Conservation (phyloP, 83 land plant species). For the Thuja plicata region DNA sequence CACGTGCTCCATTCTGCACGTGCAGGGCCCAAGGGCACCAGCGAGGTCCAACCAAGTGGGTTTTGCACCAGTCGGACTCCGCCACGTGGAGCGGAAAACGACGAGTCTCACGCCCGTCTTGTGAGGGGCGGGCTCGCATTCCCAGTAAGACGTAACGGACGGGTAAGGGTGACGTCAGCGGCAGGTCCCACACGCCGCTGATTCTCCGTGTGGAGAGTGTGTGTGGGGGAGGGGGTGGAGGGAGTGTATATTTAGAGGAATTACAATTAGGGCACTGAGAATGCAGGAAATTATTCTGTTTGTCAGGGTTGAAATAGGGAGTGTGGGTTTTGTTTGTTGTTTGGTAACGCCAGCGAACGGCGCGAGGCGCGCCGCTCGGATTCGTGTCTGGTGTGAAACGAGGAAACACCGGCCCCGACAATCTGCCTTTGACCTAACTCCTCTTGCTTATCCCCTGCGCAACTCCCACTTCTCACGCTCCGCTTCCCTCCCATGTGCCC, state of each 20-base stretch:
- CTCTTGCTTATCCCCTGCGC: not conserved
- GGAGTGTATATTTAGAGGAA: conserved; percentile 2
- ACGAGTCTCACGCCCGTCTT: conserved; percentile 9
- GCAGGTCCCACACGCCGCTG: not conserved
- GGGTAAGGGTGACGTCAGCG: not conserved
- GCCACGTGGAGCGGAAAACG: conserved; percentile 6
- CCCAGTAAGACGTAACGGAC: conserved; percentile 17
- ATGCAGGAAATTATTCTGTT: conserved; percentile 14
- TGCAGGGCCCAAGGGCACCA: conserved; percentile 17
- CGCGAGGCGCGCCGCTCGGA: conserved; percentile 27
- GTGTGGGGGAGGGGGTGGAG: not conserved
- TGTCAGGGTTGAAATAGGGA: conserved; percentile 11
- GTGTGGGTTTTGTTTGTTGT: not conserved
- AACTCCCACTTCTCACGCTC: not conserved
- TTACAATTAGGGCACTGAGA: not conserved
- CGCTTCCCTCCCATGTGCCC: not conserved
- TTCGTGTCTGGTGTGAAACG: conserved; percentile 11
- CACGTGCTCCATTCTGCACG: conserved; percentile 18
- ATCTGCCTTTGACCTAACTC: conserved; percentile 17
- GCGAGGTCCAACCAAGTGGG: conserved; percentile 11
- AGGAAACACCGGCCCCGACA: conserved; percentile 23
- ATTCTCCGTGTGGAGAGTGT: conserved; percentile 6
- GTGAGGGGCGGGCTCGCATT: conserved; percentile 9
- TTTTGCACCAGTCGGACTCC: not conserved
- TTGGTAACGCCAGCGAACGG: conserved; percentile 19